Percentiles rank a stretch among this genome's conserved stretches.
phyloP scores from a whole-genome alignment of 1,284 basidiomycete genomes.

The Ceratobasidium sp. region DNA sequence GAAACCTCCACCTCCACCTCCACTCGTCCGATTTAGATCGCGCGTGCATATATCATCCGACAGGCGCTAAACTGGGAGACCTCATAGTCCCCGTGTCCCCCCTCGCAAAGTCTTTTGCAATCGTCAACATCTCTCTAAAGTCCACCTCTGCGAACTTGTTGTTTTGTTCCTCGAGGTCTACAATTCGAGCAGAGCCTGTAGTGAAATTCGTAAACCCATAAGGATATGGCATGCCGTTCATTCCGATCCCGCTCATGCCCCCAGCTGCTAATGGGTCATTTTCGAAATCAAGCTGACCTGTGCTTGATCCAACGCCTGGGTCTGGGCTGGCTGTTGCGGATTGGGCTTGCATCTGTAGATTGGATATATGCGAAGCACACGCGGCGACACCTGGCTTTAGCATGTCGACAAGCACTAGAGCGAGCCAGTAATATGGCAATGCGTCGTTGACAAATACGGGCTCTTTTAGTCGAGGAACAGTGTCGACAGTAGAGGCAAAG shows the following conservation, averaged over 20 bases:
- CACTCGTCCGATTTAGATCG: not conserved
- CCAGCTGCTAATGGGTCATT: not conserved
- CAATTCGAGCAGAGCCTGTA: slow-evolving; percentile 3
- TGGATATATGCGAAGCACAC: slow-evolving; percentile 4
- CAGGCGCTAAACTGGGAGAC: slow-evolving; percentile 8
- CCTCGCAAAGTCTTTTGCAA: slow-evolving; percentile 36
- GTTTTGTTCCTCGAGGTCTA: slow-evolving; percentile 32
- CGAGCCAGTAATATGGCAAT: slow-evolving; percentile 55
- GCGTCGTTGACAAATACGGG: slow-evolving; percentile 48
- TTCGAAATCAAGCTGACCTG: not conserved
- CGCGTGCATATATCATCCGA: not conserved
- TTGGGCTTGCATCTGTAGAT: slow-evolving; percentile 1
- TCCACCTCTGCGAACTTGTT: slow-evolving; percentile 36
- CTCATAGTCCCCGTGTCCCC: slow-evolving; percentile 35
- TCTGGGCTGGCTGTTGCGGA: not conserved
- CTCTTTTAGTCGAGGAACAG: slow-evolving; percentile 32
- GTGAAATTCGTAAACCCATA: not conserved
- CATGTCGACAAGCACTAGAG: slow-evolving; percentile 50
- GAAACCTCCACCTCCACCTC: slow-evolving; percentile 24
- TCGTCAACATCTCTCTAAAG: slow-evolving; percentile 36
- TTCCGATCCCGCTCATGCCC: not conserved
- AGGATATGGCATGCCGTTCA: slow-evolving; percentile 3
- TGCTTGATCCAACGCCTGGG: not conserved
- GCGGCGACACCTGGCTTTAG: slow-evolving; percentile 43
- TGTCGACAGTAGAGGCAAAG: slow-evolving; percentile 21